phyloP scores from a whole-genome alignment of 2,329 filamentous ascomycete genomes.

The Verticillium nubilum region DNA sequence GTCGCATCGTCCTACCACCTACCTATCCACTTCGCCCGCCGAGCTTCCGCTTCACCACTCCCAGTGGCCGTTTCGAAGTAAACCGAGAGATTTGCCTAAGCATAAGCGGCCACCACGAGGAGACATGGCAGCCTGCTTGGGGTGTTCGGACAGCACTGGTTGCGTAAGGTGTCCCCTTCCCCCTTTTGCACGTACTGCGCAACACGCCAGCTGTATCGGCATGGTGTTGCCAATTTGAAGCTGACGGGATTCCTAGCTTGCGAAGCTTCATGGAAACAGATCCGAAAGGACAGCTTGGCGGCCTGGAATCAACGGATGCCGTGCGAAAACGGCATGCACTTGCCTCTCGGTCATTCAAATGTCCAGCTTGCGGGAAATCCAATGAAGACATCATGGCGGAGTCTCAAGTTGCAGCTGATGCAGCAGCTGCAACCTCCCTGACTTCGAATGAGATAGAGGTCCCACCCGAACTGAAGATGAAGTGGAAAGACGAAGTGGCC shows the following conservation, averaged over 20 bases:
- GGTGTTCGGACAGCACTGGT: conserved; percentile 84
- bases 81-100: conserved; percentile 95
- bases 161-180: conserved; percentile 33
- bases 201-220: not conserved
- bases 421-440: conserved; percentile 20
- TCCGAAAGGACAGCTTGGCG: conserved; percentile 81
- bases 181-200: not conserved
- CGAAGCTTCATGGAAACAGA: conserved; percentile 92
- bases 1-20: conserved; percentile 84
- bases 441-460: conserved; percentile 39
- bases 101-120: conserved; percentile 93
- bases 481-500: conserved; percentile 67
- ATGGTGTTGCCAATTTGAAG: too few relatives aligned
- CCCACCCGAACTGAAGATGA: conserved; percentile 56
- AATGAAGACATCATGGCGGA: conserved; percentile 73
- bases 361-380: conserved; percentile 61
- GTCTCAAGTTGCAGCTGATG: conserved; percentile 53
- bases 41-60: conserved; percentile 91
- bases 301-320: conserved; percentile 68
- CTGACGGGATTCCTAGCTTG: conserved; percentile 38
- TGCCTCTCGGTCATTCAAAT: conserved; percentile 62
- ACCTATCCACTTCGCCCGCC: conserved; percentile 89
- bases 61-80: conserved; percentile 87
- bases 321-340: conserved; percentile 65
- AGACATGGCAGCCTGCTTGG: conserved; percentile 99